Base-by-base conservation (phyloP, 306 rosid species). In the Rubus parviflorus region DNA sequence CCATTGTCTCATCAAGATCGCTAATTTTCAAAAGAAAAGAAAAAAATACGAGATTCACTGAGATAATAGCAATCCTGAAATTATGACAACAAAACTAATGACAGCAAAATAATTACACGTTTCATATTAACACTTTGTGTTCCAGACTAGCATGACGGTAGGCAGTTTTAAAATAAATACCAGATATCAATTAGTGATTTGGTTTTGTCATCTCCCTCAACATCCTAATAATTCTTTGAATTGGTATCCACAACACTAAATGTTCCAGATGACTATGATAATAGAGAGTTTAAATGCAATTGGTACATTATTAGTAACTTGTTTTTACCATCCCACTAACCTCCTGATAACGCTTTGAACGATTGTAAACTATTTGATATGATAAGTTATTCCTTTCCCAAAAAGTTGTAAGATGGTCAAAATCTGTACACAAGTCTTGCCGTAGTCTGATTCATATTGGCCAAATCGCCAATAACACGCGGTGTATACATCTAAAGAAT, bases 401-500 rank as follows among this genome's bases (percentile, higher is more conserved):
- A 72, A 49, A 35, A 70, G 61, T 10, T 16, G 61, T 10, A 23
- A 49, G 23, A 70, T 70, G 16, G 47, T 48, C 60, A 30, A 4
- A 68, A 45, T 70, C n/a, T 38, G 35, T 30, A 47, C 5, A 69
- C 42, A 69, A 69, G 52, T 25, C 22, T 69, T 52, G 53, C 14
- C 7, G 15, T 75, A 12, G 61, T 12, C 40, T 69, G n/a, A 47
- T 19, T 56, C 20, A 12, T 57, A 53, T 15, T 40, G 51, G 62
- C 74, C 71, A 81, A 25, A 72, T 19, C 1, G 7, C 45, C 19
- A 46, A 35, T 0, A 17, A 68, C 71, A 60, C 30, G 12, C 16
- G 74, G 58, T 43, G 68, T 63, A 46, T 63, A 49, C 62, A 61
- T 65, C 53, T 58, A 23, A 75, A 23, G 65, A 49, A 52, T 62